phyloP scores from a whole-genome alignment of 768 basidiomycete species.

The Boletus coccyginus region DNA sequence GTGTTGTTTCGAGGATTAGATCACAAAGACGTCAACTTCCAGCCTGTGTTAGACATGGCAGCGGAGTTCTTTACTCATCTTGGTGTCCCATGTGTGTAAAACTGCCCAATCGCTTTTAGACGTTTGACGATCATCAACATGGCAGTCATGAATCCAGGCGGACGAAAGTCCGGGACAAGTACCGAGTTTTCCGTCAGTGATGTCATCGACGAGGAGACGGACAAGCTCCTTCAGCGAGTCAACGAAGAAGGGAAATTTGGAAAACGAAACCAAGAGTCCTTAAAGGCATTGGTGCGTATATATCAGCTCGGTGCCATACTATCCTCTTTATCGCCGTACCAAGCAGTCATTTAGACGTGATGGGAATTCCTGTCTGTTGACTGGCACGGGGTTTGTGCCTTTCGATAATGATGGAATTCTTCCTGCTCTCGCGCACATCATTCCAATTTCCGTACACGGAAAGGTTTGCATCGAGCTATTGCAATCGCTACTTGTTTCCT shows the following conservation, averaged over 20 bases:
- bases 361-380: too few relatives aligned
- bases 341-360: too few relatives aligned
- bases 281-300: slow-evolving; percentile 4
- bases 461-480: too few relatives aligned
- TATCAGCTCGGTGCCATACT: neutral
- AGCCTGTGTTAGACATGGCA: neutral
- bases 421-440: too few relatives aligned
- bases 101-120: neutral
- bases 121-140: neutral
- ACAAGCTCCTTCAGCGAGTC: neutral
- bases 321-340: neutral
- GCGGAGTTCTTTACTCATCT: neutral
- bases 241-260: neutral
- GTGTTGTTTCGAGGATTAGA: neutral
- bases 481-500: too few relatives aligned
- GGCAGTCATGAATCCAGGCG: slow-evolving; percentile 1
- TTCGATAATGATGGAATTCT: too few relatives aligned
- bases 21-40: neutral
- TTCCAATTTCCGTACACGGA: too few relatives aligned
- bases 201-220: neutral
- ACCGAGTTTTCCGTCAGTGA: neutral
- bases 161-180: neutral
- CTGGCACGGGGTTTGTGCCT: too few relatives aligned
- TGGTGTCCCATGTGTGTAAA: neutral
- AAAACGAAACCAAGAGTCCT: neutral